A percentile compares a stretch with the other conserved stretches of the same genome.
phyloP scores from a whole-genome alignment of 345 rosid genomes.

The Viola odorata region DNA sequence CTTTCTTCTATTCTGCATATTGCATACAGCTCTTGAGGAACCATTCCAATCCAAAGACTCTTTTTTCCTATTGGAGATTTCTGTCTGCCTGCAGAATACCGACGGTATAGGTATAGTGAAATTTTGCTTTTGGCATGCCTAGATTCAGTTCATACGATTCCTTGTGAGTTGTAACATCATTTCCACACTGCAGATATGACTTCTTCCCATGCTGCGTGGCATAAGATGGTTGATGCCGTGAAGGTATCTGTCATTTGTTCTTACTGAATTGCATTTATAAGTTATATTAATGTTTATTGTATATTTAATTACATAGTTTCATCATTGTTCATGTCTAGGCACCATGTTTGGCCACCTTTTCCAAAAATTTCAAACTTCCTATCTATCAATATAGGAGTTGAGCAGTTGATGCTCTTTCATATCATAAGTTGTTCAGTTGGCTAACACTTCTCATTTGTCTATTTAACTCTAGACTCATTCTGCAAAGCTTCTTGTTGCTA shows the following conservation, averaged over 20 bases:
- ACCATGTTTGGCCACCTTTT: no score
- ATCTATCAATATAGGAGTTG: no score
- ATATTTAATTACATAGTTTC: no score
- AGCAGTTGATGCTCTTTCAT: no score
- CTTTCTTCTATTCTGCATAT: constrained; percentile 11
- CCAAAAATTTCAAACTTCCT: no score
- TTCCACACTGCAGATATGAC: constrained; percentile 28
- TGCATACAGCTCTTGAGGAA: constrained; percentile 45
- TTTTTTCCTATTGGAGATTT: constrained; percentile 41
- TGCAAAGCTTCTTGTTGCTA: neutral
- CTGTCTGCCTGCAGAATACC: constrained; percentile 22
- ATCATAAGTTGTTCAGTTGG: no score
- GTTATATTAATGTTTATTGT: no score
- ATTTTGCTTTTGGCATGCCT: neutral
- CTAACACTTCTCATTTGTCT: no score
- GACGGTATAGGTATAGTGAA: constrained; percentile 22
- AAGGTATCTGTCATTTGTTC: constrained; percentile 35
- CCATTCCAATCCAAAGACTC: constrained; percentile 40
- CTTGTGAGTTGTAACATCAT: neutral
- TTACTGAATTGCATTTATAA: neutral
- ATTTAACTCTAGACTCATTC: neutral
- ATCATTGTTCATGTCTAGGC: no score
- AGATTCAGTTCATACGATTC: neutral
- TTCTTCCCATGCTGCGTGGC: constrained; percentile 37
- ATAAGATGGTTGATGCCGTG: constrained; percentile 57